Evolutionary conservation across 2,329 filamentous ascomycete genomes (phyloP).

Genomic region (Aspergillus ibericus): DNA sequence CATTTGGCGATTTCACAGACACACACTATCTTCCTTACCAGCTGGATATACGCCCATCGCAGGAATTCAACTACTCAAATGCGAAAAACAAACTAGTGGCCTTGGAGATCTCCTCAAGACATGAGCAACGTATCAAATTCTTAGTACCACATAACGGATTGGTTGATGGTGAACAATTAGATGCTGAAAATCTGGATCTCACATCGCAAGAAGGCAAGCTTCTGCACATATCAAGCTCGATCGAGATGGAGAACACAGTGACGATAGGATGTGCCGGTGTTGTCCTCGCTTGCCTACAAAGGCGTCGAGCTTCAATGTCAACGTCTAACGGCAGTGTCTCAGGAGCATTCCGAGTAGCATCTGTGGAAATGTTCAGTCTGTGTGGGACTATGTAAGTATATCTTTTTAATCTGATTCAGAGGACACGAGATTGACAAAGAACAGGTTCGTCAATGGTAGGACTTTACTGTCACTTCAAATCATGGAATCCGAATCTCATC

Average conservation of each 20-base stretch:
- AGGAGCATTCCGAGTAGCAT: conserved; percentile 60
- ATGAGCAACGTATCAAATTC: conserved; percentile 54
- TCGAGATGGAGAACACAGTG: conserved; percentile 71
- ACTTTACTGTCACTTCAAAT: conserved; percentile 83
- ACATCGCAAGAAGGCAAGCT: conserved; percentile 63
- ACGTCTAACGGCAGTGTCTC: conserved; percentile 60
- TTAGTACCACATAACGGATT: conserved; percentile 62
- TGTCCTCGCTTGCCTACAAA: conserved; percentile 74
- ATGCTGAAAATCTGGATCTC: conserved; percentile 44
- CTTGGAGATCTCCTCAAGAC: conserved; percentile 54
- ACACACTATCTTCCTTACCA: conserved; percentile 58
- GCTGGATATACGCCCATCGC: conserved; percentile 67
- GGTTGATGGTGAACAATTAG: conserved; percentile 42
- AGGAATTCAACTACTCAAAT: conserved; percentile 69
- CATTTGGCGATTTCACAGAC: conserved; percentile 28
- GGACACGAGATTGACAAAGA: conserved; percentile 15
- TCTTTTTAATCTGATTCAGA: background rate
- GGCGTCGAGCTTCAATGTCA: conserved; percentile 63
- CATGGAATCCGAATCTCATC: conserved; percentile 77
- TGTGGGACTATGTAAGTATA: conserved; percentile 56
- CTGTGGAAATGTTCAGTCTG: conserved; percentile 74
- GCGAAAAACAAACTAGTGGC: conserved; percentile 66
- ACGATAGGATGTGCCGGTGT: conserved; percentile 88
- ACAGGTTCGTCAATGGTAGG: conserved; percentile 78
- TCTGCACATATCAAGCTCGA: conserved; percentile 66